Conservation (phyloP, 495 filamentous ascomycete species). For the Podospora sp. region DNA sequence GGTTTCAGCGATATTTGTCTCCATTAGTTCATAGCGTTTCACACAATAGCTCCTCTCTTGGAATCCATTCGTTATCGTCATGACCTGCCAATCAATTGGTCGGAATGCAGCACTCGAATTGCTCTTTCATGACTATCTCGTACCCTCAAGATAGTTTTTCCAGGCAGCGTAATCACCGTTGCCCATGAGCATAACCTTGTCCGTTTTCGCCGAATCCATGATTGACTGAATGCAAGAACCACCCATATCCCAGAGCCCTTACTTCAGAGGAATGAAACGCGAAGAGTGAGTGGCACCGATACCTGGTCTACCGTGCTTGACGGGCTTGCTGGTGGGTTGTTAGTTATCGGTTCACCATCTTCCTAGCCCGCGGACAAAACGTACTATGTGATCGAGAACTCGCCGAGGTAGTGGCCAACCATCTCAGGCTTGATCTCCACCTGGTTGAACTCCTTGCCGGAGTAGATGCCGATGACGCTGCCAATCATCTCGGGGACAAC, state of each 20-base stretch:
- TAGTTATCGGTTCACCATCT: slow-evolving; percentile 28
- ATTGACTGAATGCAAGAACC: slow-evolving; percentile 47
- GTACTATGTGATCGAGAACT: slow-evolving; percentile 99
- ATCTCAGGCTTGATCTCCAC: slow-evolving; percentile 99
- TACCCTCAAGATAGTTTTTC: slow-evolving; percentile 35
- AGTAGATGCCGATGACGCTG: slow-evolving; percentile 97
- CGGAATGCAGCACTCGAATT: slow-evolving; percentile 33
- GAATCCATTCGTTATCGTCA: neutral
- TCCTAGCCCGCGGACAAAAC: slow-evolving; percentile 41
- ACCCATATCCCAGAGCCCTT: slow-evolving; percentile 53
- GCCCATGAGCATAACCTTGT: slow-evolving; percentile 42
- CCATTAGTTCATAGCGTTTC: neutral
- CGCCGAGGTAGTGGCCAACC: slow-evolving; percentile 98
- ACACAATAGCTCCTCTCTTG: neutral
- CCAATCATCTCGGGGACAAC: slow-evolving; percentile 99
- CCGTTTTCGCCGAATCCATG: slow-evolving; percentile 45
- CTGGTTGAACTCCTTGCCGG: slow-evolving; percentile 99
- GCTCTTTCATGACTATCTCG: slow-evolving; percentile 37
- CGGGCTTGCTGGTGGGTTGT: slow-evolving; percentile 78
- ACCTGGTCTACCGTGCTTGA: slow-evolving; percentile 99
- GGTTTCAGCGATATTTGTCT: neutral
- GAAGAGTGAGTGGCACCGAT: slow-evolving; percentile 99
- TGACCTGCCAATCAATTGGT: slow-evolving; percentile 16
- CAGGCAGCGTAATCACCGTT: slow-evolving; percentile 36
- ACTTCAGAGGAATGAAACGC: slow-evolving; percentile 99